These are phyloP conservation scores for Suillus spraguei DNA, from an alignment of 768 basidiomycete genomes.

Conservation along the genomic window DNA sequence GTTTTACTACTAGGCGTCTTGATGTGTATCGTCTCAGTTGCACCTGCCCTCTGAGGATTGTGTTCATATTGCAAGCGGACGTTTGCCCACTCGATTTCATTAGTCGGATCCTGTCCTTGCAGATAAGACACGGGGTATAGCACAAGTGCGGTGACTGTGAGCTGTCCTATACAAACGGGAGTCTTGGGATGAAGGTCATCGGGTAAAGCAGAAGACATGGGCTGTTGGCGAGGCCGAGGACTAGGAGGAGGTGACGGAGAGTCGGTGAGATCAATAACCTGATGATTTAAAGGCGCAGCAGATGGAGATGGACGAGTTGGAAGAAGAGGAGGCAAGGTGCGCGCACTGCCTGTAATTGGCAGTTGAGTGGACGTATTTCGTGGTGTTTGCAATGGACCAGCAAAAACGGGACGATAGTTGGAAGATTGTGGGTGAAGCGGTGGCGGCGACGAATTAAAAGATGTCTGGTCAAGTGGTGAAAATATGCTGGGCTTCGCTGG, in stretches of 20 bases:
- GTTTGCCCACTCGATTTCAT: conserved; percentile 64
- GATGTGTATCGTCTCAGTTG: conserved; percentile 78
- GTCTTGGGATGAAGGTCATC: conserved; percentile 75
- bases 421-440: conserved; percentile 21
- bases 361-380: conserved; percentile 32
- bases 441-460: conserved; percentile 19
- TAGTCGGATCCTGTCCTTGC: conserved; percentile 41
- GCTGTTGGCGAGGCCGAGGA: conserved; percentile 30
- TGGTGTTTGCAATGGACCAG: conserved; percentile 44
- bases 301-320: conserved; percentile 22
- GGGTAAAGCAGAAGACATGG: conserved; percentile 39
- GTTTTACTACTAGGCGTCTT: conserved; percentile 58
- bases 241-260: conserved; percentile 58
- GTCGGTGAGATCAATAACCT: conserved; percentile 76
- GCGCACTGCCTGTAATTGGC: conserved; percentile 27
- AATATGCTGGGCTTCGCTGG: conserved; percentile 20
- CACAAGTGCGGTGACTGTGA: conserved; percentile 81
- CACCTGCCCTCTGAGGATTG: conserved; percentile 51
- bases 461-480: background rate
- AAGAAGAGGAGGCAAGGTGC: conserved; percentile 25
- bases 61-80: conserved; percentile 77
- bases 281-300: conserved; percentile 38
- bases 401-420: conserved; percentile 54
- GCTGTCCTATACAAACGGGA: conserved; percentile 86
- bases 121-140: conserved; percentile 82